Percentiles rank a stretch among this genome's conserved stretches.
Conservation (phyloP, 345 rosid species). For the Brassica carinata region DNA sequence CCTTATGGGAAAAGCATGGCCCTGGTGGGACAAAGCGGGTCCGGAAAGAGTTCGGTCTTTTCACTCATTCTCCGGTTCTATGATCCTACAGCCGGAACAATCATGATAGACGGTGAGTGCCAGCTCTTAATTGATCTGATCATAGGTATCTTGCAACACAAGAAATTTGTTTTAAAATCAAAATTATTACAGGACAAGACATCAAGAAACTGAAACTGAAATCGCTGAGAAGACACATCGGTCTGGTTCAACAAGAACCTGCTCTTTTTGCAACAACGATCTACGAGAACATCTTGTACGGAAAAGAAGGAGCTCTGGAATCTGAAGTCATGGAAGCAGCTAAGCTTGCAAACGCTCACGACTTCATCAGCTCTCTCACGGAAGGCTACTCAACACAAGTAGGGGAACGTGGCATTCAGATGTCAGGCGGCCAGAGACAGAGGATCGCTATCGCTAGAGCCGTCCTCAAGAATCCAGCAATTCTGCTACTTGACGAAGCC, state of each 20-base stretch:
- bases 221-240: conserved; percentile 72
- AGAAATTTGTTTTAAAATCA: background rate
- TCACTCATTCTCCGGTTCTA: conserved; percentile 85
- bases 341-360: conserved; percentile 81
- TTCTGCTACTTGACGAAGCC: conserved; percentile 87
- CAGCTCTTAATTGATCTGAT: background rate
- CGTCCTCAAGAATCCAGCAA: conserved; percentile 83
- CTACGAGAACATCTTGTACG: conserved; percentile 83
- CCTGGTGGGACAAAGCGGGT: conserved; percentile 92
- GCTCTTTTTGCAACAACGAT: conserved; percentile 85
- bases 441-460: conserved; percentile 93
- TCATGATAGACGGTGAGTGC: conserved; percentile 74
- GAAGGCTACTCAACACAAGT: conserved; percentile 84
- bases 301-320: conserved; percentile 81
- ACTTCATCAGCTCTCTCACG: conserved; percentile 78
- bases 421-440: conserved; percentile 92
- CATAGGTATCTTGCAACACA: background rate
- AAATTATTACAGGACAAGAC: conserved; percentile 57
- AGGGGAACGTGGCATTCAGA: conserved; percentile 85
- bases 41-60: conserved; percentile 90
- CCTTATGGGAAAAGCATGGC: conserved; percentile 81
- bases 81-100: conserved; percentile 72
- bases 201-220: conserved; percentile 65
- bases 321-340: conserved; percentile 85
- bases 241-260: conserved; percentile 92